phyloP scores from a whole-genome alignment of 1,139 yeast genomes.

The Eremothecium cymbalariae region DNA sequence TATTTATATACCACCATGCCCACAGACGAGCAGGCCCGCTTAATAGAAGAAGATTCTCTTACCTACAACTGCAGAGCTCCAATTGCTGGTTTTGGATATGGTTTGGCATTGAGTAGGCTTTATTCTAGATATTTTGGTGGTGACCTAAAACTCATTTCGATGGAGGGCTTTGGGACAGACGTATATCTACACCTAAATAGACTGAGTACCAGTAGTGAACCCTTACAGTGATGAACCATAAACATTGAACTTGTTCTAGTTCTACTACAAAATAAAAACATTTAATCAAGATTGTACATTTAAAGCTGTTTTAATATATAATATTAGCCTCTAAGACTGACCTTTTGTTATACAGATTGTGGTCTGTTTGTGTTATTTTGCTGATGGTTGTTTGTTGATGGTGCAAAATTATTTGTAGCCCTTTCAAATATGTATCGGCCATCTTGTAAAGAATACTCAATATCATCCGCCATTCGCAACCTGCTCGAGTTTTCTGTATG shows the following conservation, averaged over 20 bases:
- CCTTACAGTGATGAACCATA: constrained; percentile 15
- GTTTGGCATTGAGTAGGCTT: constrained; percentile 75
- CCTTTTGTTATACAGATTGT: too few relatives aligned
- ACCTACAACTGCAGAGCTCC: constrained; percentile 47
- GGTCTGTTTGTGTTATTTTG: too few relatives aligned
- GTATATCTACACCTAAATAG: constrained; percentile 75
- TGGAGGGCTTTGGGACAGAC: constrained; percentile 95
- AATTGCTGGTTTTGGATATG: constrained; percentile 92
- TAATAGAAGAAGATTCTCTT: constrained; percentile 11
- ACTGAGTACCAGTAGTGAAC: constrained; percentile 23
- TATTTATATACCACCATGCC: constrained; percentile 78
- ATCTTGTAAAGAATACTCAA: constrained; percentile 30
- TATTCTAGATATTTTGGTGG: constrained; percentile 92
- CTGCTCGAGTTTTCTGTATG: constrained; percentile 9
- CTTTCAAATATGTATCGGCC: constrained; percentile 30
- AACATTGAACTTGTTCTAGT: neutral
- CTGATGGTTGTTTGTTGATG: too few relatives aligned
- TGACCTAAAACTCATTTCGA: constrained; percentile 72
- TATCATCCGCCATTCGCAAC: constrained; percentile 25
- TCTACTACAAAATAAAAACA: neutral
- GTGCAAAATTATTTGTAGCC: constrained; percentile 27
- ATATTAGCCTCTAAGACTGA: too few relatives aligned
- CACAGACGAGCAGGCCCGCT: constrained; percentile 33
- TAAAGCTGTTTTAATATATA: neutral
- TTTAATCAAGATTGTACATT: neutral